Conservation (phyloP, 2,329 filamentous ascomycete genomes). For the Clonostachys rosea region DNA sequence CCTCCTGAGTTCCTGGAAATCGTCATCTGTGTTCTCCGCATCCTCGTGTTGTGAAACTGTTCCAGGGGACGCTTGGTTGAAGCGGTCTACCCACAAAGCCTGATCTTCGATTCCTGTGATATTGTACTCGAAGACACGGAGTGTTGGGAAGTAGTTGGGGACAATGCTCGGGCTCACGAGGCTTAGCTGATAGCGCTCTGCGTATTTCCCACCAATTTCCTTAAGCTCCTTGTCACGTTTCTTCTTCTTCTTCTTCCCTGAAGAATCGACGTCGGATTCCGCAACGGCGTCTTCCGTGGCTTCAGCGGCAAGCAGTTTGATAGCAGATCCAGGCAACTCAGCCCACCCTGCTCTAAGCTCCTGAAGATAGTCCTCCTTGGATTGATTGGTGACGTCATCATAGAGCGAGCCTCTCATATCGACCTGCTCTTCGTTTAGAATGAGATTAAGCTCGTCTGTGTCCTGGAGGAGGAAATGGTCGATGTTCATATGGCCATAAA, state of each 20-base stretch:
- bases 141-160: conserved; percentile 85
- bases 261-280: conserved; percentile 10
- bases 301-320: conserved; percentile 12
- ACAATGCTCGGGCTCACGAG: conserved; percentile 84
- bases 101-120: conserved; percentile 67
- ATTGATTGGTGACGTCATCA: conserved; percentile 55
- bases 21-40: conserved; percentile 5
- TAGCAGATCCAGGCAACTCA: conserved; percentile 56
- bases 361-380: conserved; percentile 66
- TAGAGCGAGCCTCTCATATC: conserved; percentile 23
- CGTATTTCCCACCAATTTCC: conserved; percentile 72
- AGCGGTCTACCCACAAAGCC: conserved; percentile 36
- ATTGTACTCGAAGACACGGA: conserved; percentile 94
- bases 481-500: conserved; percentile 98
- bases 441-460: conserved; percentile 67
- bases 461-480: conserved; percentile 96
- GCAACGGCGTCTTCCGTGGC: conserved; percentile 10
- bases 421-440: conserved; percentile 26
- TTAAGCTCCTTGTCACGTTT: conserved; percentile 49
- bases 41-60: neutral
- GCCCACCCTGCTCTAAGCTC: conserved; percentile 78
- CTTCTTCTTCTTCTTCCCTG: conserved; percentile 23
- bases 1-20: conserved; percentile 21
- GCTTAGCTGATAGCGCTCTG: conserved; percentile 78
- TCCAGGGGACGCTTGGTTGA: conserved; percentile 7